Evolutionary conservation across 306 rosid genomes (phyloP), one percentile per base, ranked within the genome.

Genomic region (Lablab purpureus): DNA sequence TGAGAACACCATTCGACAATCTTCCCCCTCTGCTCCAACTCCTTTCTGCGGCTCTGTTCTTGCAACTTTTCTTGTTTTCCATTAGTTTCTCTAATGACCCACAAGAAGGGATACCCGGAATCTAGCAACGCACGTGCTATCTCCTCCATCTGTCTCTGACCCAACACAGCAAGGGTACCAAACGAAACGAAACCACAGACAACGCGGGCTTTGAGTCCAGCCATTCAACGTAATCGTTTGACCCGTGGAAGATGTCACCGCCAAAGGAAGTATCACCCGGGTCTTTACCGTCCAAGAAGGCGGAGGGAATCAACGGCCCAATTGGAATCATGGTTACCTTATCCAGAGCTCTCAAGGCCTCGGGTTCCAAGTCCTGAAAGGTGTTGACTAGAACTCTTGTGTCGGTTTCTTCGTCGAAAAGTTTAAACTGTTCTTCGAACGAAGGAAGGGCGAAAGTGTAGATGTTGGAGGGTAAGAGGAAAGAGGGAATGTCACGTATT

Each of bases 231-330:
- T 82, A 85, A 51, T 81, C 85, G 6, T 58, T 40, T 0, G 73
- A 32, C 0, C 4, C n/a, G 7, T 68, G 40, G 27, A 80, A 60
- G 6, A 85, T 17, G 43, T 90, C 95, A 1, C 83, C 90, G 0
- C 92, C 86, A 45, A 80, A 84, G 1, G 83, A 75, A 2, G 71
- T 83, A 62, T 86, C 97, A 0, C 4, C 4, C 5, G 83, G 84
- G 41, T 83, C 76, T 12, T 62, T 67, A 1, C 74, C 83, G 10
- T 87, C 91, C 23, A 83, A 37, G 36, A 85, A 85, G 0, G 80
- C 82, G 0, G 90, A 85, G 1, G 91, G 93, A 69, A 88, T 75
- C 83, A 93, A 68, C 4, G 98, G 97, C 3, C 98, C 97, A 6
- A 93, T 59, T 0, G 87, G 82, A 0, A 88, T 60, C 78, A 82